A percentile compares a stretch with the other conserved stretches of the same genome.
These are phyloP conservation scores for Papilionanthe hybrid DNA, from an alignment of 116 monocot genomes.

Conservation along the genomic window DNA sequence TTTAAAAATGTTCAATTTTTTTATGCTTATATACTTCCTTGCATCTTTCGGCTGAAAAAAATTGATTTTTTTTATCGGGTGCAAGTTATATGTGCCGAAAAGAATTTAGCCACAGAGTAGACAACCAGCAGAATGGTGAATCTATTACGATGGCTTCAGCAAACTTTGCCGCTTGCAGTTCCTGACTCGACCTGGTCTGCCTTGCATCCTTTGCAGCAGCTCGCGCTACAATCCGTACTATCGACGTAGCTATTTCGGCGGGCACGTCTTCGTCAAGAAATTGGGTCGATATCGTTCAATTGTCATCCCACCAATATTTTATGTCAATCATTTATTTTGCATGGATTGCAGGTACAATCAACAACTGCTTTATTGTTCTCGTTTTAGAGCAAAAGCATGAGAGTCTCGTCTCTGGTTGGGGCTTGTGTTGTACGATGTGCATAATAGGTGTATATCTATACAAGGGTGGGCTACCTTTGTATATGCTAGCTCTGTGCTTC, in stretches of 20 bases:
- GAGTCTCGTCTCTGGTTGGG: neutral
- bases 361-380: neutral
- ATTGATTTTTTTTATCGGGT: no score
- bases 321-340: no score
- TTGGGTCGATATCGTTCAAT: neutral
- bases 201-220: slow-evolving; percentile 80
- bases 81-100: slow-evolving; percentile 54
- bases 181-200: slow-evolving; percentile 74
- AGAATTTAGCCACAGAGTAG: slow-evolving; percentile 74
- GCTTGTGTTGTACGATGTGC: no score
- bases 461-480: no score
- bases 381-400: slow-evolving; percentile 5
- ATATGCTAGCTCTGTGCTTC: no score
- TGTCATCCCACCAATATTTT: neutral
- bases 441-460: no score
- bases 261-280: neutral
- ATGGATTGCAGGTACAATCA: no score
- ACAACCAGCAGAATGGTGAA: slow-evolving; percentile 59
- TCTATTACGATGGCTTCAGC: slow-evolving; percentile 73
- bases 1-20: no score
- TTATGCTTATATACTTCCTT: no score
- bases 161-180: slow-evolving; percentile 65
- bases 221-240: slow-evolving; percentile 57
- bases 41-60: no score
- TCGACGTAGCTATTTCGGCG: slow-evolving; percentile 32